Evolutionary conservation across 2,329 filamentous ascomycete genomes (phyloP), one percentile per base, ranked within the genome.

Genomic region (Annulohypoxylon truncatum): DNA sequence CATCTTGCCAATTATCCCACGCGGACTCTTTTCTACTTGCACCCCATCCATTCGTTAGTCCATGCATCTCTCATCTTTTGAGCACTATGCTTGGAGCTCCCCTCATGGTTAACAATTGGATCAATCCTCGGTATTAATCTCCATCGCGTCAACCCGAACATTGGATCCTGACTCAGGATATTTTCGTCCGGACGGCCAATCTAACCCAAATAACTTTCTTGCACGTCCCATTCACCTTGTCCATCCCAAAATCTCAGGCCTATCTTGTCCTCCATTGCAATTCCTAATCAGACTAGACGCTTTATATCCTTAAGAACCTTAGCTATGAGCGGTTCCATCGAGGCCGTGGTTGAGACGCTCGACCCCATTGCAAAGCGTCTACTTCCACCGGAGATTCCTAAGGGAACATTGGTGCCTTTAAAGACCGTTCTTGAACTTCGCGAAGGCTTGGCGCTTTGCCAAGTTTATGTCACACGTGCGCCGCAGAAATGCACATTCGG

Each of bases 401-500:
- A 67, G 58, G 76, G 76, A 57, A 76, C 75, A 29, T 76, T 91
- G 47, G 84, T 90, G 44, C 87, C 88, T 28, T 80, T 91, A 50
- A 90, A 90, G 78, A 90, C 89, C 3, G 86, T 85, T 1, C 83
- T 89, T 47, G 89, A 91, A 75, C 82, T 89, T 55, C 82, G 84
- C 54, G 85, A 89, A 70, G 85, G 87, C 59, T 84, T 89, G 63
- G 79, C 80, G 35, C 80, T 87, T 66, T 84, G 90, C 52, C 83
- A 87, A 64, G 90, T 90, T 57, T 91, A 91, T 77, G 87, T 93
- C 68, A 90, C 92, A 52, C 85, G 90, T 74, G 86, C 92, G 58
- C 92, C 92, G 48, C 87, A 89, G 68, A 92, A 89, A 78, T 84
- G 85, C 72, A 91, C 92, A 70, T 93, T 91, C 77, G 84, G 86